These are phyloP conservation scores for Xylaria sp. DNA, from an alignment of 2,329 filamentous ascomycete genomes.

Conservation along the genomic window DNA sequence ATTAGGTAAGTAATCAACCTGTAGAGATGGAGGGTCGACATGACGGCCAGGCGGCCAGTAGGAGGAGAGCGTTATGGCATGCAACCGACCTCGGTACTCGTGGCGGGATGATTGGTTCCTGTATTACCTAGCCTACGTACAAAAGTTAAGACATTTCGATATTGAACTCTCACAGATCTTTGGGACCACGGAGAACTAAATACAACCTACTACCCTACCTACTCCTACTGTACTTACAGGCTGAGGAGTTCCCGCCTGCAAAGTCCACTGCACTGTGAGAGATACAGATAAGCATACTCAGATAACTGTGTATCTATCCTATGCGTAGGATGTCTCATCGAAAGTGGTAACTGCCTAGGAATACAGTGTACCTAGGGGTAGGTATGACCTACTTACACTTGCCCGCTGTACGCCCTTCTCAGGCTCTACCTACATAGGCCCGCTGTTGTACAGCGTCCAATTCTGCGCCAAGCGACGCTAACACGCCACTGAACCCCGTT, in stretches of 20 bases:
- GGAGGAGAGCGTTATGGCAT: conserved; percentile 21
- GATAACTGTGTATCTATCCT: background rate
- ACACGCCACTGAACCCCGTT: conserved; percentile 24
- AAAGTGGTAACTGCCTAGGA: background rate
- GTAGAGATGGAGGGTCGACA: conserved; percentile 1
- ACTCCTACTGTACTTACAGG: background rate
- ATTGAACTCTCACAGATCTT: background rate
- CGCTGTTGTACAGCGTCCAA: background rate
- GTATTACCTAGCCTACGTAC: background rate
- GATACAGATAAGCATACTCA: background rate
- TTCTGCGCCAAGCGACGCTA: conserved; percentile 30
- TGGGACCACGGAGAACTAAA: background rate
- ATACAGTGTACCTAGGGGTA: background rate
- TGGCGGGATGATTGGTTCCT: conserved; percentile 40
- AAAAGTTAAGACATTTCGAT: background rate
- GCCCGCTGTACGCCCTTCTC: background rate
- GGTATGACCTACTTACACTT: background rate
- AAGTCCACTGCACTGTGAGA: background rate
- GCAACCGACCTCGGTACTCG: conserved; percentile 27
- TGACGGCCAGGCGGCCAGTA: conserved; percentile 20
- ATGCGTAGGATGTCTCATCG: background rate
- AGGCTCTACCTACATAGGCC: no score
- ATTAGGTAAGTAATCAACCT: background rate
- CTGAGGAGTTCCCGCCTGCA: background rate
- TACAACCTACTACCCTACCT: background rate